Conservation (phyloP, 768 basidiomycete species). For the Lactifluus volemus region DNA sequence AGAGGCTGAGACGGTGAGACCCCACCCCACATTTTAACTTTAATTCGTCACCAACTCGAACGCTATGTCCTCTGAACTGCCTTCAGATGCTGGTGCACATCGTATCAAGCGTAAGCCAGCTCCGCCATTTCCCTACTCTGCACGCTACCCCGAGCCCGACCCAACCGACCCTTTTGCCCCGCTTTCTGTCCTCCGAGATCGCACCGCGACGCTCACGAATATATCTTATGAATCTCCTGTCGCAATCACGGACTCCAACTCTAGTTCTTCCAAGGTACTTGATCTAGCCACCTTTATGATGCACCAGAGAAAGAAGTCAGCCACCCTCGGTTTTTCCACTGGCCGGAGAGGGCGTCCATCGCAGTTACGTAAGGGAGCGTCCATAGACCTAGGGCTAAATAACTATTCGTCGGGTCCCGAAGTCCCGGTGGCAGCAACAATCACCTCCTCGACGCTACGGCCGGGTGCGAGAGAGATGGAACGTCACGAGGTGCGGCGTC, state of each 20-base stretch:
- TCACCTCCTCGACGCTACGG: background rate
- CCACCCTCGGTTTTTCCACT: background rate
- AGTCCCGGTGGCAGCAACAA: background rate
- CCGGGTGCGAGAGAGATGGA: slow-evolving; percentile 3
- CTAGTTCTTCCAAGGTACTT: slow-evolving; percentile 3
- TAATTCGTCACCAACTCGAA: background rate
- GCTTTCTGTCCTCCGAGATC: slow-evolving; percentile 53
- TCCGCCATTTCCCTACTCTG: slow-evolving; percentile 41
- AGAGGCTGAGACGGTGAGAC: background rate
- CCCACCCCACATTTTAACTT: background rate
- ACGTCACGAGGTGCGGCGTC: slow-evolving; percentile 25
- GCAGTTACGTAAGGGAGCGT: slow-evolving; percentile 14
- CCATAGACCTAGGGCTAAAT: slow-evolving; percentile 9
- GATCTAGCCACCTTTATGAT: slow-evolving; percentile 13
- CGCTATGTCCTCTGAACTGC: slow-evolving; percentile 1
- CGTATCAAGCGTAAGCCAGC: slow-evolving; percentile 48
- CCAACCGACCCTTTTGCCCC: slow-evolving; percentile 64
- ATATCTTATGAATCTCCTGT: slow-evolving; percentile 3
- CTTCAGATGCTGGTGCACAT: slow-evolving; percentile 1
- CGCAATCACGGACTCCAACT: background rate
- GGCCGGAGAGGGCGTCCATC: slow-evolving; percentile 7
- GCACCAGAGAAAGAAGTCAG: slow-evolving; percentile 2
- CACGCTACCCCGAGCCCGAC: slow-evolving; percentile 59
- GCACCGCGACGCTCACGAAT: slow-evolving; percentile 23
- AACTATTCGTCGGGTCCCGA: background rate